Base-by-base conservation (phyloP, 2,329 filamentous ascomycete genomes). In the Clonostachys rosea region DNA sequence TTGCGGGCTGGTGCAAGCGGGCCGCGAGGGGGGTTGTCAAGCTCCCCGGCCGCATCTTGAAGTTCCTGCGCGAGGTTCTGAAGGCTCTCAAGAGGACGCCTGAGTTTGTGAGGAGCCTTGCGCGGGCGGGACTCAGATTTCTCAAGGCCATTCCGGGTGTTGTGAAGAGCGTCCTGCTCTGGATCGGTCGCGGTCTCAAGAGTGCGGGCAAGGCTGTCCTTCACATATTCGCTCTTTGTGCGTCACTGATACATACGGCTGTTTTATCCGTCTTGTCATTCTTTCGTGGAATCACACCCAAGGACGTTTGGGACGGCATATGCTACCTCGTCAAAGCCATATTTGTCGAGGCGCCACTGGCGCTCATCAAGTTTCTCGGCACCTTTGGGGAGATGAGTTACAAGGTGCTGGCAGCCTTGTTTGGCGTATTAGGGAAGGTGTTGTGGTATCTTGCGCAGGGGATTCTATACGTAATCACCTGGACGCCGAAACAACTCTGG, bases 271-370 rank as follows among this genome's bases (percentile, higher is more conserved):
- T 67, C 1, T 13, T 66, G 5, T 55, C 54, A 4, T 68, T 65
- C 48, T 65, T 73, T 49, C 50, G 53, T 12, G 36, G 42, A 1
- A 61, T 71, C 47, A 72, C 66, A 5, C 50, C 68, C n/a, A 51
- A 50, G n/a, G 69, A 74, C 46, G 56, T 74, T 4, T 61, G 60
- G 56, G 54, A 67, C 44, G 68, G 66, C 17, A 50, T 71, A 33
- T 50, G 53, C 37, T 51, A 55, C 10, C 56, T 66, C 0, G n/a
- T 56, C 5, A 44, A 50, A 5, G 57, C 62, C n/a, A 42, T 68
- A 10, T 67, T 69, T n/a, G 47, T 66, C 5, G 56, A 54, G 2
- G 50, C 59, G 7, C 62, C 65, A 0, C 52, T 54, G 30, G 53
- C 55, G 2, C n/a, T 67, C 1, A 59, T 51, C 45, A 49, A 35